Base-by-base conservation (phyloP, 768 basidiomycete species). In the Leccinum boreale region DNA sequence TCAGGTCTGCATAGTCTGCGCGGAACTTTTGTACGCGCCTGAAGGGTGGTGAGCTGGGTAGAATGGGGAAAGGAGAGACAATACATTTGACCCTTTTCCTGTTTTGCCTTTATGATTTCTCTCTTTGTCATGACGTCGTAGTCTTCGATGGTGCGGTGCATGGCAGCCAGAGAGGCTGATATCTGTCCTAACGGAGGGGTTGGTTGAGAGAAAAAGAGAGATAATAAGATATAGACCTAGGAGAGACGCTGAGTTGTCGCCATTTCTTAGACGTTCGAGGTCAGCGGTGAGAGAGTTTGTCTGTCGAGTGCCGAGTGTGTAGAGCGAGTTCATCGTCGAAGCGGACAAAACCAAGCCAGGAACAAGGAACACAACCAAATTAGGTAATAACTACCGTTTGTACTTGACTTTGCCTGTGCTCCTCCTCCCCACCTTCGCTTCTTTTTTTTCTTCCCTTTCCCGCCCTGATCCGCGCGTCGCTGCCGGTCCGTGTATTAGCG, bases 41-140 rank as follows among this genome's bases (percentile, higher is more conserved):
- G 66, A 1, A 24, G 60, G 60, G 45, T 33, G 33, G 46, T 59
- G 24, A 60, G 60, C 21, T 3, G 53, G 31, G 35, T 48, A 47
- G 17, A 57, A 26, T 31, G 52, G 53, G 11, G 36, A 57, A n/a
- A n/a, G 54, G 4, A 26, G 31, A 14, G 42, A 44, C 74, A 84
- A 65, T 65, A 94, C 92, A 90, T 88, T 69, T 90, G 82, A 0
- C 95, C 97, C 76, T 98, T 98, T 76, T 98, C 96, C 73, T 94
- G 88, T 75, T 97, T 98, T 47, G 91, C 86, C 65, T 91, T 93
- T 53, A 98, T 94, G 68, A 97, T 93, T 74, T 99, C 97, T 60
- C 95, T 81, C 76, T 89, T 92, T 0, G 92, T 93, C 91, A 98
- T 94, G 9, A 90, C 89, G 66, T 98, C 95, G 68, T 96, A 98